Percentiles rank a stretch among this genome's conserved stretches.
These are phyloP conservation scores for Boletus speciosus DNA, from an alignment of 768 basidiomycete species.

Conservation along the genomic window DNA sequence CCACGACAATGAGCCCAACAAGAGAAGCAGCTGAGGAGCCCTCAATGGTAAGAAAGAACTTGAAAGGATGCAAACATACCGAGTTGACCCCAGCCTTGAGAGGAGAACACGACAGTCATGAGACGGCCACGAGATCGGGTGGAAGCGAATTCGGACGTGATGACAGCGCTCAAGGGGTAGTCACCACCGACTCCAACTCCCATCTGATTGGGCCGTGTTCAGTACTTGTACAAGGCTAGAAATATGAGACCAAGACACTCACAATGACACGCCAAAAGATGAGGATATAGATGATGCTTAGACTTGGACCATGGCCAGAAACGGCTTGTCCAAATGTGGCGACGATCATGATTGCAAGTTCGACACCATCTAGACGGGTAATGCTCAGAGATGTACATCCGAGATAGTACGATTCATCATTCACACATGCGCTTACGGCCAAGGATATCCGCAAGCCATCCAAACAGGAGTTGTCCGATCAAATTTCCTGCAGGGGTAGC, in stretches of 20 bases:
- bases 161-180: slow-evolving; percentile 78
- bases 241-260: slow-evolving; percentile 9
- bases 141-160: slow-evolving; percentile 81
- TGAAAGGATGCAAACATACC: slow-evolving; percentile 34
- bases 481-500: slow-evolving; percentile 73
- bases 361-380: slow-evolving; percentile 37
- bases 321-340: slow-evolving; percentile 75
- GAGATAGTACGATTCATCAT: slow-evolving; percentile 21
- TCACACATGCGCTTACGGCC: slow-evolving; percentile 76
- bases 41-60: background rate
- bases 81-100: slow-evolving; percentile 86
- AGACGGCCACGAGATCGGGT: slow-evolving; percentile 72
- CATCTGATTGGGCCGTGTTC: slow-evolving; percentile 46
- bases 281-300: slow-evolving; percentile 66
- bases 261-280: slow-evolving; percentile 80
- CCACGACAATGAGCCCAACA: slow-evolving; percentile 56
- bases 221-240: background rate
- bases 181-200: slow-evolving; percentile 84
- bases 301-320: slow-evolving; percentile 58
- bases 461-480: slow-evolving; percentile 69
- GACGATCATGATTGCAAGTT: slow-evolving; percentile 71
- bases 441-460: slow-evolving; percentile 69
- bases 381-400: background rate
- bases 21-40: slow-evolving; percentile 51
- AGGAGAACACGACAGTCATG: slow-evolving; percentile 82